These are phyloP conservation scores for Trametes cingulata DNA, from an alignment of 768 basidiomycete species.

Conservation along the genomic window DNA sequence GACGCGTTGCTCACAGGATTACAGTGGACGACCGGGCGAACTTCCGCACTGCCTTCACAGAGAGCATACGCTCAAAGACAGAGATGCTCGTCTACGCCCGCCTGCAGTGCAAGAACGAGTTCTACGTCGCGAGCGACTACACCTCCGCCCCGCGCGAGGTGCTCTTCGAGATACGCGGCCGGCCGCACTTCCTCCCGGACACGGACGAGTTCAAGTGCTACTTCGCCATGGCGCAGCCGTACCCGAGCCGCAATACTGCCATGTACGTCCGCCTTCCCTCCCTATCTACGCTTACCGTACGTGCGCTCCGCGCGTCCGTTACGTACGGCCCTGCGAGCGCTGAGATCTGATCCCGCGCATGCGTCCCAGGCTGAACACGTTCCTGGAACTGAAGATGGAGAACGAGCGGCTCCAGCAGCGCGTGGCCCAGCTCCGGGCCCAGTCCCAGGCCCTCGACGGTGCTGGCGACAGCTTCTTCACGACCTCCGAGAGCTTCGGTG, in stretches of 20 bases:
- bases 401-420: conserved; percentile 78
- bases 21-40: conserved; percentile 57
- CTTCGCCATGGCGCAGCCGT: conserved; percentile 75
- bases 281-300: conserved; percentile 8
- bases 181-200: conserved; percentile 49
- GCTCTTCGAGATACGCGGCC: conserved; percentile 72
- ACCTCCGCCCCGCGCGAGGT: conserved; percentile 40
- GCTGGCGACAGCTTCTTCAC: conserved; percentile 6
- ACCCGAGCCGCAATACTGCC: conserved; percentile 70
- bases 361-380: conserved; percentile 59
- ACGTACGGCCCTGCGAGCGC: conserved; percentile 1
- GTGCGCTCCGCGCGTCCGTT: neutral
- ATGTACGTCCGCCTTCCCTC: conserved; percentile 46
- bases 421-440: conserved; percentile 44
- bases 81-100: conserved; percentile 63
- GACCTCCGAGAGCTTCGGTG: conserved; percentile 18
- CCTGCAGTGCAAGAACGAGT: conserved; percentile 50
- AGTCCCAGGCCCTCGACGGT: conserved; percentile 18
- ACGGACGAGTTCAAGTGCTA: conserved; percentile 56
- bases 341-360: neutral
- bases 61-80: conserved; percentile 48
- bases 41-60: conserved; percentile 51
- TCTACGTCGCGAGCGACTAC: conserved; percentile 28
- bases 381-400: conserved; percentile 84
- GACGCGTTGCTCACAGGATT: neutral